Percentiles rank a stretch among this genome's conserved stretches.
These are phyloP conservation scores for Erodium moschatum DNA, from an alignment of 441 rosid genomes.

Conservation along the genomic window DNA sequence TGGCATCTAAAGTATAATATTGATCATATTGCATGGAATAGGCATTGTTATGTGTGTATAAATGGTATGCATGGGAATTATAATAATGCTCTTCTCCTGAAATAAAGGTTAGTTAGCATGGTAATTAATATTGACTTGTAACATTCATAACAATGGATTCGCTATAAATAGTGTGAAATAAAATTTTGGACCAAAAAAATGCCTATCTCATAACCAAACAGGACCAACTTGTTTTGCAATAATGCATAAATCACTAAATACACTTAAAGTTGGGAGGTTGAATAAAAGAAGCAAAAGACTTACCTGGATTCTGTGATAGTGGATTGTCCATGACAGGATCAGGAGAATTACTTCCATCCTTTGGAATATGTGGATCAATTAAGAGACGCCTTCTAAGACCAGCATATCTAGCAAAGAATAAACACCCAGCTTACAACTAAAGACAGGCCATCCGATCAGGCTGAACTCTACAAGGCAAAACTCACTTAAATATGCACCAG, in stretches of 20 bases:
- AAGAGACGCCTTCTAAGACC: slow-evolving; percentile 64
- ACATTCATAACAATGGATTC: background rate
- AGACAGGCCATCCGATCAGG: background rate
- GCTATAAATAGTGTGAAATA: background rate
- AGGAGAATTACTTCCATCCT: slow-evolving; percentile 51
- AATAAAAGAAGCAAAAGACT: slow-evolving; percentile 13
- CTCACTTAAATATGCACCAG: background rate
- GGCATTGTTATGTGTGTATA: background rate
- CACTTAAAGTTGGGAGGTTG: background rate
- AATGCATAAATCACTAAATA: background rate
- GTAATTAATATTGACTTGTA: background rate
- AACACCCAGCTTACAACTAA: background rate
- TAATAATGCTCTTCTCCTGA: background rate
- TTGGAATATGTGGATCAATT: slow-evolving; percentile 63
- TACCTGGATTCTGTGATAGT: slow-evolving; percentile 86
- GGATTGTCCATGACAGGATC: slow-evolving; percentile 76
- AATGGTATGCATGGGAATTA: background rate
- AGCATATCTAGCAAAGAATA: slow-evolving; percentile 48
- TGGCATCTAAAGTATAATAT: background rate
- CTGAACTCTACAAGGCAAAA: background rate
- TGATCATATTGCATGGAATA: background rate
- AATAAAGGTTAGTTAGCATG: background rate
- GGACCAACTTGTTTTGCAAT: background rate
- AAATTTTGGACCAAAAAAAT: background rate
- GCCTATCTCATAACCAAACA: background rate